These are phyloP conservation scores for Sporothrix protearum DNA, from an alignment of 2,329 filamentous ascomycete genomes.

Conservation along the genomic window DNA sequence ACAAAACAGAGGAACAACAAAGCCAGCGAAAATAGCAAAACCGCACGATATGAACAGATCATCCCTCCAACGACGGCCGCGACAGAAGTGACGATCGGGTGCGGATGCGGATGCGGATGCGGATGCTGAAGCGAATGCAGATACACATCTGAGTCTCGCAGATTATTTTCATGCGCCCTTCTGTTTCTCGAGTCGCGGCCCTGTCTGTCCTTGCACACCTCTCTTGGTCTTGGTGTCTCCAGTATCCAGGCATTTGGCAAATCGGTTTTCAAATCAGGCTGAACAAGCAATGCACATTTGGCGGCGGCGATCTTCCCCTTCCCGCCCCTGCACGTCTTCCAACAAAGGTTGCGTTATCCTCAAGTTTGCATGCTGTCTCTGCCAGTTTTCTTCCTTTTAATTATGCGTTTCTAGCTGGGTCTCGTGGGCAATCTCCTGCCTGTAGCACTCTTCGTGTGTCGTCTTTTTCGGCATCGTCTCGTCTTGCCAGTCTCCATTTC, in stretches of 20 bases:
- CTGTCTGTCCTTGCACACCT: background rate
- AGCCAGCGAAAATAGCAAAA: background rate
- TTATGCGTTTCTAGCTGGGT: background rate
- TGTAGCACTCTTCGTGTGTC: background rate
- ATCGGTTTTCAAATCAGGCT: slow-evolving; percentile 26
- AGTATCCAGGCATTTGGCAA: slow-evolving; percentile 26
- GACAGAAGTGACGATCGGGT: background rate
- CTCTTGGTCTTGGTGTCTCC: slow-evolving; percentile 13
- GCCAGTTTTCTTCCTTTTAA: background rate
- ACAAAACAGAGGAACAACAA: background rate
- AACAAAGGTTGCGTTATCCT: background rate
- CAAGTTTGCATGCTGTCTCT: background rate
- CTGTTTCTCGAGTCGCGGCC: background rate
- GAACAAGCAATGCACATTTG: slow-evolving; percentile 21
- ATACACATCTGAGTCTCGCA: background rate
- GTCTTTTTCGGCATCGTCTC: slow-evolving; percentile 2
- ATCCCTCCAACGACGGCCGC: slow-evolving; percentile 2
- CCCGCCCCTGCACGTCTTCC: background rate
- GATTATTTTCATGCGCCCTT: background rate
- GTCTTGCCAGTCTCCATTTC: background rate
- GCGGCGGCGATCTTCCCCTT: slow-evolving; percentile 6
- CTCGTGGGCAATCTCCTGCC: background rate
- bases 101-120: background rate
- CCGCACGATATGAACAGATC: background rate
- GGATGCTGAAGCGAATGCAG: background rate